These are phyloP conservation scores for Albizia julibrissin DNA, from an alignment of 306 rosid species.

Conservation along the genomic window DNA sequence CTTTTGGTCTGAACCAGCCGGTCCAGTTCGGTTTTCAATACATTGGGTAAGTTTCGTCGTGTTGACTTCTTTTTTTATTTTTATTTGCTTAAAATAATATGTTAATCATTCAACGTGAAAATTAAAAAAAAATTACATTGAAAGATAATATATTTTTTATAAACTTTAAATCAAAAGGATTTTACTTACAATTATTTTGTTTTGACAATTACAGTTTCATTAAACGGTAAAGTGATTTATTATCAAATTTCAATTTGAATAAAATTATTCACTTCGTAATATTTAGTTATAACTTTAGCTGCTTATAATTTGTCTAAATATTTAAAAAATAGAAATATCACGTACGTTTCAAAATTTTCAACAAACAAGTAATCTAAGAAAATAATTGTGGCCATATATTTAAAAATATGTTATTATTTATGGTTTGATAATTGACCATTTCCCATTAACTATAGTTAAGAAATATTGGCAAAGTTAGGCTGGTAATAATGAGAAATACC, in stretches of 20 bases:
- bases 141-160: background rate
- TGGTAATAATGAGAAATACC: too few relatives aligned
- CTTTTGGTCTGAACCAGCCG: too few relatives aligned
- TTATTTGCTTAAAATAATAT: background rate
- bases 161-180: background rate
- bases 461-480: background rate
- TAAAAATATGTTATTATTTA: background rate
- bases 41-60: too few relatives aligned
- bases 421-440: background rate
- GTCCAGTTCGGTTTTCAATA: too few relatives aligned
- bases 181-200: too few relatives aligned
- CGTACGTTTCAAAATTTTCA: too few relatives aligned
- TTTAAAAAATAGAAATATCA: background rate
- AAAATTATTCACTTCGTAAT: background rate
- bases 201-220: background rate
- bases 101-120: background rate
- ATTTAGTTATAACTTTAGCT: background rate
- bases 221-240: background rate
- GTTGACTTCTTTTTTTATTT: background rate
- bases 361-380: too few relatives aligned
- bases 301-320: background rate
- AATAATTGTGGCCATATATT: too few relatives aligned
- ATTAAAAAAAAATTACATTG: too few relatives aligned
- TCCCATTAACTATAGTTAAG: background rate
- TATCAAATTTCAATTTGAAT: background rate